Evolutionary conservation across 768 basidiomycete species (phyloP).

Genomic region (Naganishia friedmannii): DNA sequence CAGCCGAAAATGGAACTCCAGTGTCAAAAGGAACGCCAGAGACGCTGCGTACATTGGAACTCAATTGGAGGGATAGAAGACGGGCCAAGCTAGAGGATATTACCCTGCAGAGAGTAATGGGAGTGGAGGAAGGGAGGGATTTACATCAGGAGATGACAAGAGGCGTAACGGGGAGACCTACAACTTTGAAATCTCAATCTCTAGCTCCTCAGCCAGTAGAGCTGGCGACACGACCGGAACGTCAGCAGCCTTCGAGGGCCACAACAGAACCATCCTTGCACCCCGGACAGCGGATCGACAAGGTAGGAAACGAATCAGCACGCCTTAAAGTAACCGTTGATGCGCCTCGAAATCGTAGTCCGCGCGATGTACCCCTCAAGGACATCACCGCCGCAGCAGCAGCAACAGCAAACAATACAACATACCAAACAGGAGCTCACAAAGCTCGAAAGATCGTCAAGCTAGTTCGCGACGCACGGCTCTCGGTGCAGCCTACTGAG

Average conservation of each 20-base stretch:
- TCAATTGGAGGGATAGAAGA: constrained; percentile 21
- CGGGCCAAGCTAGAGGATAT: constrained; percentile 21
- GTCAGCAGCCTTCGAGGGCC: too few species aligned
- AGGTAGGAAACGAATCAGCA: neutral
- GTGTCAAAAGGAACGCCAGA: constrained; percentile 19
- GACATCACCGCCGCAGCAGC: neutral
- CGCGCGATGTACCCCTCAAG: neutral
- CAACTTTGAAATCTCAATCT: neutral
- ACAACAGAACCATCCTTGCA: too few species aligned
- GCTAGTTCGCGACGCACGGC: constrained; percentile 4
- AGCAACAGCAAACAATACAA: constrained; percentile 1
- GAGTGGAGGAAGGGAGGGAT: neutral
- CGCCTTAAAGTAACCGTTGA: neutral
- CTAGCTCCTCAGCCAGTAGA: neutral
- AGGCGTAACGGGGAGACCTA: neutral
- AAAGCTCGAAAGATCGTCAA: constrained; percentile 22
- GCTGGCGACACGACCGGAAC: too few species aligned
- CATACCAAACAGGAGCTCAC: neutral
- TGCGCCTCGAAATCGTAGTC: neutral
- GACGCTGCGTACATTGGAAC: constrained; percentile 13
- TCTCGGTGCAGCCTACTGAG: neutral
- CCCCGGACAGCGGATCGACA: neutral
- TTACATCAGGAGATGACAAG: too few species aligned
- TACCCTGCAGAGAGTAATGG: constrained; percentile 14
- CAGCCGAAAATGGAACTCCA: neutral